phyloP scores from a whole-genome alignment of 371 early-diverging fungal genomes.

The Saksenaea oblongispora region DNA sequence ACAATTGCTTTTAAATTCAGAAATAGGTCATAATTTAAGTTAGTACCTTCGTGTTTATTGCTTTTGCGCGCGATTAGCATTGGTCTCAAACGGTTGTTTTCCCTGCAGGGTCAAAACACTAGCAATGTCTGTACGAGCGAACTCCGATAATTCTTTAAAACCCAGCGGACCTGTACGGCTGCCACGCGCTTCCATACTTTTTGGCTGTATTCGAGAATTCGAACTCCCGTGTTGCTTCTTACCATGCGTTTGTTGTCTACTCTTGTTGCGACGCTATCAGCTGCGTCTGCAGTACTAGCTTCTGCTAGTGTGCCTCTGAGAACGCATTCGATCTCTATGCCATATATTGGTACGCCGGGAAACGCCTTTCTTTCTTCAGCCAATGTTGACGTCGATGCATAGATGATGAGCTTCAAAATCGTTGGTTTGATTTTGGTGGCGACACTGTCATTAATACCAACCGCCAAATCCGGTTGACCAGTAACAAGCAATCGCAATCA shows the following conservation, averaged over 20 bases:
- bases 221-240: background rate
- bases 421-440: slow-evolving; percentile 76
- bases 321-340: slow-evolving; percentile 69
- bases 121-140: background rate
- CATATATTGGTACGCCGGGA: slow-evolving; percentile 64
- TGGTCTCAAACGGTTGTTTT: background rate
- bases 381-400: slow-evolving; percentile 1
- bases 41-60: too few species aligned
- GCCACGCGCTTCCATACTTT: background rate
- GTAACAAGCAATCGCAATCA: slow-evolving; percentile 74
- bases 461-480: slow-evolving; percentile 81
- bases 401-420: slow-evolving; percentile 71
- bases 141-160: background rate
- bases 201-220: background rate
- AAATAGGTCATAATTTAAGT: too few species aligned
- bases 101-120: background rate
- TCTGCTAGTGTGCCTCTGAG: slow-evolving; percentile 43
- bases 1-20: too few species aligned
- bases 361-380: background rate
- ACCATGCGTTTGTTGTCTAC: background rate
- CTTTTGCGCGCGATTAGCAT: too few species aligned
- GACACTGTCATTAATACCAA: slow-evolving; percentile 73
- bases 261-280: background rate
- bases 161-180: background rate
- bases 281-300: background rate